Evolutionary conservation across 148 eudicot genomes (phyloP), one percentile per base, ranked within the genome.

Genomic region (Spergularia bocconei): DNA sequence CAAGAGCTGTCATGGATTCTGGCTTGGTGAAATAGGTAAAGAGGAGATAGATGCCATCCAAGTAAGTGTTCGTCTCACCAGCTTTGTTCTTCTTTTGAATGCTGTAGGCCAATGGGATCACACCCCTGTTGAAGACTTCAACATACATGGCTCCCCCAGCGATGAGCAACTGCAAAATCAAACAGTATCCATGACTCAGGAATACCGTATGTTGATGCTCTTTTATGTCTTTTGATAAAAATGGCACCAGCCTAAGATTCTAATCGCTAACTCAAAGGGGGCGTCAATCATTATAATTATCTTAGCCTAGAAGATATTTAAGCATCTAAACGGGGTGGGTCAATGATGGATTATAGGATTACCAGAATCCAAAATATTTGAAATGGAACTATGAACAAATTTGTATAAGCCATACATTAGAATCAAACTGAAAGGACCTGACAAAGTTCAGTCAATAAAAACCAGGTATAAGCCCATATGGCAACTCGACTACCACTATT

Each of bases 11-110:
- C 67, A 91, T 79, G 59, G 99, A 89, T 61, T 92, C 98, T 6
- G 99, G 97, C 71, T 92, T 96, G 25, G 99, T 92, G 84, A 89
- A 96, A 78, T 91, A 95, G 67, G 94, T 92, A 81, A 92, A 92
- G 63, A 96, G 89, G 73, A 96, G 91, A 74, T 86, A 89, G 77
- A 96, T 92, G 55, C 99, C 97, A 53, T 96, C 99, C 75, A 91
- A 83, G 84, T 88, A 95, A 33, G 88, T 92, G 84, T 91, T 91
- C 70, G 83, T 86, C 72, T 89, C 97, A 77, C 99, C 99, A 0
- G 89, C 97, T 85, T 85, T 92, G 90, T 96, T 91, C 77, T 85
- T 96, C 94, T 84, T 96, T 74, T 78, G 85, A 71, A 96, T 96
- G 85, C 83, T 62, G 82, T 96, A 96, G 1, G 98, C 88, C 38